Evolutionary conservation across 495 filamentous ascomycete genomes (phyloP).

Genomic region (Daldinia decipiens): DNA sequence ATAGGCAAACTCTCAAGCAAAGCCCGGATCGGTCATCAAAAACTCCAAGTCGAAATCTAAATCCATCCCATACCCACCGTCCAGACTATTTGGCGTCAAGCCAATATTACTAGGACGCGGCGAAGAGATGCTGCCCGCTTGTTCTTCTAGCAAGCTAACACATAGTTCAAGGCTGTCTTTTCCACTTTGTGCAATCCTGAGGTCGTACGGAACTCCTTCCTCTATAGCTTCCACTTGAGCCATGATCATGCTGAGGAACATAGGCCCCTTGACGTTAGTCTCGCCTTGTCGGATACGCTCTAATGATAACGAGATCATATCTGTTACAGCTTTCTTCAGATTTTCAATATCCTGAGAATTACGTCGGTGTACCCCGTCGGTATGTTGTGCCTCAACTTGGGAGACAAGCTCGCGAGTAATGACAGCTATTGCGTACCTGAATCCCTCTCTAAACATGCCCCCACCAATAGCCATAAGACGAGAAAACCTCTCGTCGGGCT

Average conservation of each 20-base stretch:
- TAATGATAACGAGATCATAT: constrained; percentile 48
- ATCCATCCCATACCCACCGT: constrained; percentile 35
- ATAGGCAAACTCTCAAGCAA: constrained; percentile 1
- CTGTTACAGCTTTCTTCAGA: constrained; percentile 52
- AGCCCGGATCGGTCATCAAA: constrained; percentile 33
- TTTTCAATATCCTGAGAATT: constrained; percentile 38
- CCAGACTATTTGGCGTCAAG: constrained; percentile 29
- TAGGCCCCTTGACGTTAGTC: constrained; percentile 61
- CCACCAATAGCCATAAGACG: constrained; percentile 56
- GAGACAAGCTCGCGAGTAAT: constrained; percentile 55
- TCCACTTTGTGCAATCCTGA: constrained; percentile 40
- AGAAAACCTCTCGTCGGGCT: constrained; percentile 53
- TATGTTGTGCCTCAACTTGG: constrained; percentile 47
- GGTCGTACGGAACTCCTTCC: constrained; percentile 35
- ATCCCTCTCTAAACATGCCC: constrained; percentile 61
- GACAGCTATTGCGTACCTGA: constrained; percentile 48
- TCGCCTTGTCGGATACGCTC: constrained; percentile 59
- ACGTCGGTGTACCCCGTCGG: constrained; percentile 46
- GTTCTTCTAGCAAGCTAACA: constrained; percentile 40
- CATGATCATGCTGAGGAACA: constrained; percentile 58
- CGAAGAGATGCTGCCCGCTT: constrained; percentile 17
- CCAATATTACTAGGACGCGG: constrained; percentile 14
- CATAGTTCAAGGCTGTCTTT: constrained; percentile 48
- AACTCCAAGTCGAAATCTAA: constrained; percentile 39
- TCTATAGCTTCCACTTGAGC: constrained; percentile 54